phyloP scores from a whole-genome alignment of 1,284 basidiomycete genomes.

The Ustilago nuda region DNA sequence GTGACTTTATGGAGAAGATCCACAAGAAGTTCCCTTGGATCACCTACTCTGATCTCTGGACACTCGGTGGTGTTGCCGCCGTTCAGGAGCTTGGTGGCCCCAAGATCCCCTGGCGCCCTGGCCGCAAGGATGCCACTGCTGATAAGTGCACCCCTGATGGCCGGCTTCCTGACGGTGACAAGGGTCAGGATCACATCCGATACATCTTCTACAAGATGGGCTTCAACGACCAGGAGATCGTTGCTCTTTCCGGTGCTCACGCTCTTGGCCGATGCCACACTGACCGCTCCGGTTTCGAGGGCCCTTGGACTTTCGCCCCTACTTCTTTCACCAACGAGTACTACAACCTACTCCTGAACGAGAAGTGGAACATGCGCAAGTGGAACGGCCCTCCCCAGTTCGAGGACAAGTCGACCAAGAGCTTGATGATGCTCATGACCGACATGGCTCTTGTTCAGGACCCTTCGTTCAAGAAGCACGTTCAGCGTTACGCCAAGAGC shows the following conservation, averaged over 20 bases:
- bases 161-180: slow-evolving; percentile 88
- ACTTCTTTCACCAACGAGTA: slow-evolving; percentile 89
- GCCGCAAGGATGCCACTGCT: slow-evolving; percentile 68
- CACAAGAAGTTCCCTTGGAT: slow-evolving; percentile 74
- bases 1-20: slow-evolving; percentile 85
- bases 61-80: slow-evolving; percentile 72
- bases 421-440: slow-evolving; percentile 83
- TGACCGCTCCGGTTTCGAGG: slow-evolving; percentile 70
- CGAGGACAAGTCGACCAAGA: slow-evolving; percentile 86
- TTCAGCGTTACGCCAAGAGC: slow-evolving; percentile 66
- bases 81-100: slow-evolving; percentile 76
- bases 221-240: slow-evolving; percentile 85
- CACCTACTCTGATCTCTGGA: slow-evolving; percentile 69
- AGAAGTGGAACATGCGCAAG: slow-evolving; percentile 82
- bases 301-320: slow-evolving; percentile 71
- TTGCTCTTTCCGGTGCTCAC: slow-evolving; percentile 92
- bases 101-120: slow-evolving; percentile 70
- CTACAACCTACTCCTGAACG: slow-evolving; percentile 86
- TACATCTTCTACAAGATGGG: slow-evolving; percentile 72
- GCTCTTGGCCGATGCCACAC: slow-evolving; percentile 93
- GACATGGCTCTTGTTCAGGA: slow-evolving; percentile 64
- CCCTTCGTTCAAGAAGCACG: slow-evolving; percentile 62
- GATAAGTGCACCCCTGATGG: slow-evolving; percentile 82
- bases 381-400: slow-evolving; percentile 94
- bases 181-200: slow-evolving; percentile 87